Evolutionary conservation across 805 yeast genomes (phyloP).

Genomic region (Cyberlindnera mississippiensis): DNA sequence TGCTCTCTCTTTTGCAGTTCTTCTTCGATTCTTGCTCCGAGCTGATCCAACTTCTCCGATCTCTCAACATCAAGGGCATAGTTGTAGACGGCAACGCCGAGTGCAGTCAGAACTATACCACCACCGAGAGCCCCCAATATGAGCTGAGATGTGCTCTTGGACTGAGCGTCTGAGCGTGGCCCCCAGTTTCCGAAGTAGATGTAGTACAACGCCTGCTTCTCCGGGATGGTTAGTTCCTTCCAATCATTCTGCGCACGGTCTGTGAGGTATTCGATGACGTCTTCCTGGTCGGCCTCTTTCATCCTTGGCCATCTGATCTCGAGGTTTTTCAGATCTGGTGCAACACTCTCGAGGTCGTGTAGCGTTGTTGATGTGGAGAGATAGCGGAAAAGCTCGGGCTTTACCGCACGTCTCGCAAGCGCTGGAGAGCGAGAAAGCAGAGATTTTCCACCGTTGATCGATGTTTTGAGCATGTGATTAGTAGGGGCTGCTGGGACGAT

Average conservation of each 20-base stretch:
- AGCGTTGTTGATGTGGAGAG: not conserved
- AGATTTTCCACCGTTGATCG: too few relatives aligned
- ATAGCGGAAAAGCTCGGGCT: too few relatives aligned
- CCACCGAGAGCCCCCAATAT: conserved; percentile 19
- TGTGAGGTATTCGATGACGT: conserved; percentile 33
- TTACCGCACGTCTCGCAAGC: too few relatives aligned
- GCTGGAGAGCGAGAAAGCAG: too few relatives aligned
- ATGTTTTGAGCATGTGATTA: too few relatives aligned
- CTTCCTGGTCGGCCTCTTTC: conserved; percentile 32
- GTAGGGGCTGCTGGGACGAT: too few relatives aligned
- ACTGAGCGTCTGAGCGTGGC: conserved; percentile 25
- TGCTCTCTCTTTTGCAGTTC: conserved; percentile 4
- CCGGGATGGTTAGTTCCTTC: conserved; percentile 28
- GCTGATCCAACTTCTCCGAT: conserved; percentile 10
- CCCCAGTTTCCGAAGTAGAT: conserved; percentile 38
- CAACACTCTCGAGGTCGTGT: conserved; percentile 4
- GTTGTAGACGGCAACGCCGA: conserved; percentile 19
- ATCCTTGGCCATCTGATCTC: conserved; percentile 31
- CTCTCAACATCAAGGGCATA: conserved; percentile 21
- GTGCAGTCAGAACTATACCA: conserved; percentile 18
- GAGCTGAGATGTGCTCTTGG: conserved; percentile 10
- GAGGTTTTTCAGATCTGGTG: conserved; percentile 30
- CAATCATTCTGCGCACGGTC: conserved; percentile 32
- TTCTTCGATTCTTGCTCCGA: conserved; percentile 8
- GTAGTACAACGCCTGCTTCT: conserved; percentile 31